These are phyloP conservation scores for Neoarthrinium moseri DNA, from an alignment of 2,329 filamentous ascomycete genomes.

Conservation along the genomic window DNA sequence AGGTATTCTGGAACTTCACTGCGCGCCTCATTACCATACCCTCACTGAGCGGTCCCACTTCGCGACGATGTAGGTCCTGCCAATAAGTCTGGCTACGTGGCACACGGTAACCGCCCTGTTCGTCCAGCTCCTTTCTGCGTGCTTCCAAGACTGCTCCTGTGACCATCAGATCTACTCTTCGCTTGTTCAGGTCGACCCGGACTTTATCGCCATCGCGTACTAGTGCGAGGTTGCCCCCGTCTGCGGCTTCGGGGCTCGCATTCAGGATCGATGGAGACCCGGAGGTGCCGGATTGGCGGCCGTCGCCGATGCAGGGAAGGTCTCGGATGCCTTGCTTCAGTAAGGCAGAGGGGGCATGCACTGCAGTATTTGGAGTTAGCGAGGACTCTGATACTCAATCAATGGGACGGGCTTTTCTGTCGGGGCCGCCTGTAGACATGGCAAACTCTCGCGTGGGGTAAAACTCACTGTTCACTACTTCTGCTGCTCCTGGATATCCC, in stretches of 20 bases:
- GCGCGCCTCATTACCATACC: constrained; percentile 6
- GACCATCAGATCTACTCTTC: constrained; percentile 47
- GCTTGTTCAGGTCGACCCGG: constrained; percentile 47
- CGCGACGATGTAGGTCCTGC: constrained; percentile 38
- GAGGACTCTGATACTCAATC: too few relatives aligned
- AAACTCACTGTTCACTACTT: constrained; percentile 55
- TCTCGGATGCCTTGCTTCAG: constrained; percentile 43
- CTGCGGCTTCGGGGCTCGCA: constrained; percentile 53
- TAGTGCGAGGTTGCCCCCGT: constrained; percentile 51
- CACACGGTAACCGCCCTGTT: constrained; percentile 33
- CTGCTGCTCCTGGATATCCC: constrained; percentile 48
- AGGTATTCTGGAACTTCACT: constrained; percentile 5
- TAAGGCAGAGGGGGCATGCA: not conserved
- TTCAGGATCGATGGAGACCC: constrained; percentile 55
- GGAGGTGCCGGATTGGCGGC: constrained; percentile 54
- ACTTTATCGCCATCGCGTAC: constrained; percentile 47
- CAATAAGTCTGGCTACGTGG: constrained; percentile 46
- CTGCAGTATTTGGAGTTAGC: too few relatives aligned
- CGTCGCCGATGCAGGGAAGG: constrained; percentile 52
- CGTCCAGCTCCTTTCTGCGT: constrained; percentile 35
- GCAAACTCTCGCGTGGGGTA: constrained; percentile 44
- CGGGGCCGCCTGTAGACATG: too few relatives aligned
- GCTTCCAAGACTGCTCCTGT: constrained; percentile 37
- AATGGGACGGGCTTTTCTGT: too few relatives aligned
- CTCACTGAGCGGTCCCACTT: constrained; percentile 1